These are phyloP conservation scores for Kazachstania africana DNA, from an alignment of 805 yeast genomes.

Conservation along the genomic window DNA sequence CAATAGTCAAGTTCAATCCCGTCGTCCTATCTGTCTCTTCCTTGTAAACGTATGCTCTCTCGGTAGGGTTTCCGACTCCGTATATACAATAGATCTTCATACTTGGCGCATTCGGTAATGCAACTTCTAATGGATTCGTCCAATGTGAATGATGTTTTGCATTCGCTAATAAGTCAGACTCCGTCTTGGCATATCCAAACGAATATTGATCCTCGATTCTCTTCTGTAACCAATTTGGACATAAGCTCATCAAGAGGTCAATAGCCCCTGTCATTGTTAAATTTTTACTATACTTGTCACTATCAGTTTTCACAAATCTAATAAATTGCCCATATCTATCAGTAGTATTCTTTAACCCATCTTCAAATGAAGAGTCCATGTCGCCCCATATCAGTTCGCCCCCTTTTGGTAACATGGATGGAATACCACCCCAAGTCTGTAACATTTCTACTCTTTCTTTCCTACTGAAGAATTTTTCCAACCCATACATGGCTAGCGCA, in stretches of 20 bases:
- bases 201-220: constrained; percentile 66
- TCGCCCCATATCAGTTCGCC: constrained; percentile 87
- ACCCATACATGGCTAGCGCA: constrained; percentile 83
- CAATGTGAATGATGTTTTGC: constrained; percentile 69
- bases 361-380: constrained; percentile 63
- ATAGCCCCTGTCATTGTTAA: constrained; percentile 59
- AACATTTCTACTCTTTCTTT: constrained; percentile 80
- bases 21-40: constrained; percentile 39
- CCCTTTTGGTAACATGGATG: constrained; percentile 95
- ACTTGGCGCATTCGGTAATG: constrained; percentile 88
- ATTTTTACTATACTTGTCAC: constrained; percentile 26
- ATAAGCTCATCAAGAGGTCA: constrained; percentile 45
- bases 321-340: constrained; percentile 65
- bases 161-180: constrained; percentile 49
- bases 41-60: constrained; percentile 78
- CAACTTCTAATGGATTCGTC: constrained; percentile 90
- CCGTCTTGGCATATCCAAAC: constrained; percentile 56
- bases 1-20: constrained; percentile 64
- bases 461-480: constrained; percentile 87
- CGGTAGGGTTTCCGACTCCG: constrained; percentile 96
- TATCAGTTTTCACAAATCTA: constrained; percentile 31
- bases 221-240: constrained; percentile 68
- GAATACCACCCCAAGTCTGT: constrained; percentile 80
- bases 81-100: constrained; percentile 81
- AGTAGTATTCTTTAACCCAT: constrained; percentile 19